Evolutionary conservation across 345 rosid species (phyloP).

Genomic region (Eutrema japonicum): DNA sequence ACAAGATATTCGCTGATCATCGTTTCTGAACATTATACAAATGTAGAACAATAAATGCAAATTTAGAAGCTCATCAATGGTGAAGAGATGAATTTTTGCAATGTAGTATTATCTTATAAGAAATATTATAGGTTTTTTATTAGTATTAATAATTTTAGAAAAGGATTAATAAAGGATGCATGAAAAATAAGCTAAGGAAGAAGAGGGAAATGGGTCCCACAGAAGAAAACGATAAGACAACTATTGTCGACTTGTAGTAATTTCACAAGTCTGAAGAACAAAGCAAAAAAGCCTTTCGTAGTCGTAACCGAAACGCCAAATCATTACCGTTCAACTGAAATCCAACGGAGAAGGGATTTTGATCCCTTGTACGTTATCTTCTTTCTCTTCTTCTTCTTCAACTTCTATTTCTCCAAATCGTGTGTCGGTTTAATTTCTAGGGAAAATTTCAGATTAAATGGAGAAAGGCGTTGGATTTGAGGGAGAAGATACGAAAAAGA

Average conservation of each 20-base stretch:
- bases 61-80: too few relatives aligned
- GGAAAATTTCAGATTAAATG: constrained; percentile 27
- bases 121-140: too few relatives aligned
- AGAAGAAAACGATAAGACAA: constrained; percentile 43
- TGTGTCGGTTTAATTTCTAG: constrained; percentile 1
- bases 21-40: too few relatives aligned
- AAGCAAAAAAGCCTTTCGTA: constrained; percentile 31
- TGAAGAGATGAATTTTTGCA: too few relatives aligned
- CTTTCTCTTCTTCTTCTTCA: constrained; percentile 25
- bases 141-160: too few relatives aligned
- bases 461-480: constrained; percentile 38
- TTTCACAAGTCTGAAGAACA: constrained; percentile 20
- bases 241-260: not conserved
- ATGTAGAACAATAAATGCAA: too few relatives aligned
- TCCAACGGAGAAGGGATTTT: constrained; percentile 7
- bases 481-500: constrained; percentile 39
- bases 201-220: constrained; percentile 31
- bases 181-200: too few relatives aligned
- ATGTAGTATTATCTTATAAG: too few relatives aligned
- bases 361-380: constrained; percentile 38
- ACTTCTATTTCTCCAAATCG: constrained; percentile 8
- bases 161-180: too few relatives aligned
- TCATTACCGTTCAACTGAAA: constrained; percentile 45
- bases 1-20: too few relatives aligned
- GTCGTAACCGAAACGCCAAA: constrained; percentile 43